Evolutionary conservation across 2,329 filamentous ascomycete genomes (phyloP).

Genomic region (Scedosporium boydii): DNA sequence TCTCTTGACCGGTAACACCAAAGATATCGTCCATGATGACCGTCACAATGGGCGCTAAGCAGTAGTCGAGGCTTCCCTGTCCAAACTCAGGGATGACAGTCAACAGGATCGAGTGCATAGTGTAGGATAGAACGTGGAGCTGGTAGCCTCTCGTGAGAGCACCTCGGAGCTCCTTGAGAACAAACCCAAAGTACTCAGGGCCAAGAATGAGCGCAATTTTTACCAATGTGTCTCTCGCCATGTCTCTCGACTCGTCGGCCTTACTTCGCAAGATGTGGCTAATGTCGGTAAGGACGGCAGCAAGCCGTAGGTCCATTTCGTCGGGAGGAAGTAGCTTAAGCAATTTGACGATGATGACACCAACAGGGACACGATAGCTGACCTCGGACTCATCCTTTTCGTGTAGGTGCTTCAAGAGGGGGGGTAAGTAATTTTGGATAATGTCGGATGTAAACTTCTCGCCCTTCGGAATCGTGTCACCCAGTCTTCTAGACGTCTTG

Average conservation of each 20-base stretch:
- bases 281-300: conserved; percentile 80
- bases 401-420: conserved; percentile 75
- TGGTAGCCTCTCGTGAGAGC: conserved; percentile 83
- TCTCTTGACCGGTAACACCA: conserved; percentile 83
- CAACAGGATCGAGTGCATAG: conserved; percentile 83
- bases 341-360: conserved; percentile 80
- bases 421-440: conserved; percentile 64
- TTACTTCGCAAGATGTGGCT: conserved; percentile 88
- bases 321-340: conserved; percentile 68
- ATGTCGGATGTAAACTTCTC: conserved; percentile 65
- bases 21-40: conserved; percentile 98
- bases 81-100: conserved; percentile 61
- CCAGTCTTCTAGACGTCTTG: conserved; percentile 33
- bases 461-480: conserved; percentile 55
- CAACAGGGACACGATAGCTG: conserved; percentile 83
- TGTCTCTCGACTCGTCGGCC: conserved; percentile 78
- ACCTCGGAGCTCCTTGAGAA: conserved; percentile 81
- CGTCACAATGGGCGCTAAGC: conserved; percentile 64
- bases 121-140: conserved; percentile 89
- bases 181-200: conserved; percentile 75
- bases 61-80: conserved; percentile 84
- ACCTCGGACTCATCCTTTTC: conserved; percentile 93
- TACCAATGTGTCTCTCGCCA: conserved; percentile 78
- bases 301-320: conserved; percentile 64
- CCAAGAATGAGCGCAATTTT: conserved; percentile 77